Evolutionary conservation across 2,329 filamentous ascomycete genomes (phyloP), one percentile per base, ranked within the genome.

Genomic region (Emericellopsis cladophorae): DNA sequence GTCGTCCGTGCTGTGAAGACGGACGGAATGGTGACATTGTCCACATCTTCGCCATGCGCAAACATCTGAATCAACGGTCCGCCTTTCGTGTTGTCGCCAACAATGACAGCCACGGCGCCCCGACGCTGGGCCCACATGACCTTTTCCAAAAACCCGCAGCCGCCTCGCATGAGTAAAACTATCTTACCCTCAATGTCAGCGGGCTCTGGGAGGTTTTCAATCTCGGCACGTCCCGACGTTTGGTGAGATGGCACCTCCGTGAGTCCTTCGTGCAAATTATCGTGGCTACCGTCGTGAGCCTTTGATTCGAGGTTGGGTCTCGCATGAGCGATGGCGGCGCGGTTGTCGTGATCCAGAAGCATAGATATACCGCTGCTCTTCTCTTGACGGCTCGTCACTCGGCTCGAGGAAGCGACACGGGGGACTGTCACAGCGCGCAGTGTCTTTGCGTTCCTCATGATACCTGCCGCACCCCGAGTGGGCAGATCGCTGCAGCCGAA

Each of bases 61-160:
- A 95, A 96, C 92, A 98, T 98, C 51, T 93, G 92, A 39, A 96
- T 85, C 45, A 98, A 66, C 31, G 84, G 84, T 4, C 88, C 89
- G 36, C 90, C 90, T 45, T 85, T 84, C 43, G 85, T 82, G 58
- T 95, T 84, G 58, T 98, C 92, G 22, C 92, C 92, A 4, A 98
- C 89, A 48, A 98, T 93, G 45, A 98, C 68, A 31, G 86, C 92
- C 44, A 88, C 74, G 16, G 84, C 92, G 21, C 92, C 92, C 54
- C 92, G 77, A 45, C 88, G 76, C 59, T 98, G 92, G 11, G 84
- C 87, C 92, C 92, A 98, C 66, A 93, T 90, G 47, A 92, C 87
- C 62, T 98, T 98, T 56, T 96, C 90, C 45, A 95, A 63, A 58
- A 98, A 98, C 5, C 92, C 92, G 59, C 92, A 98, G 7, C 90